Conservation (phyloP, 305 asterid genomes). For the Rubia peregrina region DNA sequence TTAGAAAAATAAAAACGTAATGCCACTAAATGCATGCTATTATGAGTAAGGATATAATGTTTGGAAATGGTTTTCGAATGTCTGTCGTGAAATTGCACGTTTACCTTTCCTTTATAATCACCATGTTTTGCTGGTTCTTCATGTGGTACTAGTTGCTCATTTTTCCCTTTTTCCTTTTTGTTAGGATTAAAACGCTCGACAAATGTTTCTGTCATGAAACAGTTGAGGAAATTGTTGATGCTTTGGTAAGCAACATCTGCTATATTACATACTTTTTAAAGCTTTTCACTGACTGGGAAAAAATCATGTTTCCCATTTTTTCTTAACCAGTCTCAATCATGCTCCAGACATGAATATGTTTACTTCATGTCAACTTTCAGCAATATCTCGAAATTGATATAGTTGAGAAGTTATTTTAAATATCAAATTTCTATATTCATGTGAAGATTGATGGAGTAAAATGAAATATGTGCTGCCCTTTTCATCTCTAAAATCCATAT, state of each 20-base stretch:
- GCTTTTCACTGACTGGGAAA: not conserved
- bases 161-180: conserved; percentile 17
- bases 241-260: conserved; percentile 54
- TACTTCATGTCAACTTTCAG: not conserved
- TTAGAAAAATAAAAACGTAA: not conserved
- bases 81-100: not conserved
- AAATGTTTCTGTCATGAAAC: conserved; percentile 87
- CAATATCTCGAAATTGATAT: no score
- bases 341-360: not conserved
- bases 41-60: not conserved
- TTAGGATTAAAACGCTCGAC: conserved; percentile 67
- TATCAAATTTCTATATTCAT: not conserved
- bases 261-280: not conserved
- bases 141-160: conserved; percentile 22
- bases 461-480: not conserved
- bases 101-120: conserved; percentile 5
- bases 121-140: not conserved
- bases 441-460: not conserved
- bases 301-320: not conserved
- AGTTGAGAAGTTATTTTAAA: not conserved
- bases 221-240: conserved; percentile 82
- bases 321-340: not conserved
- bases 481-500: conserved; percentile 1
- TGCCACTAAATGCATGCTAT: conserved; percentile 1
- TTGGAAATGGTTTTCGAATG: not conserved